Base-by-base conservation (phyloP, 805 yeast species). In the Starmerella cellae region DNA sequence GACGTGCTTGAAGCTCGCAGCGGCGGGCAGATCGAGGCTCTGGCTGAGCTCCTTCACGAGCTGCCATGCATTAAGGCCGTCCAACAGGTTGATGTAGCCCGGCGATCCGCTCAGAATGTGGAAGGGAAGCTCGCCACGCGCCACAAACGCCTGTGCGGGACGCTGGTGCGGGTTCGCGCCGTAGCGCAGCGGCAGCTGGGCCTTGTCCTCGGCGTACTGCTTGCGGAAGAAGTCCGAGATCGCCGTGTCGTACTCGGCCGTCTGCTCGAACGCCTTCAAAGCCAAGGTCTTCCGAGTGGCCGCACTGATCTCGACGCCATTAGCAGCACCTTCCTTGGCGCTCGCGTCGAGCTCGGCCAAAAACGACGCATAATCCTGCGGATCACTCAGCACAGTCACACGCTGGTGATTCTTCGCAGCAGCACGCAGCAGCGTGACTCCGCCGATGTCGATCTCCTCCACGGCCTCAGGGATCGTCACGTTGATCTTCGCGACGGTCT, bases 141-240 rank as follows among this genome's bases (percentile, higher is more conserved):
- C 63, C 44, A 91, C 94, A 60, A 66, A 91, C 41, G 97, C 95
- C 71, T 91, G 98, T 24, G 98, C 96, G 38, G 98, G 98, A 67
- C 84, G 91, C 71, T 91, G 98, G 66, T 91, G 97, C 47, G 98
- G 98, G 71, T 91, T 91, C 46, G 95, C 95, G 63, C 98, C 98
- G 65, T 91, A 91, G 70, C 98, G 79, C 58, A 91, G 74, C 23
- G 96, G 88, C 64, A 91, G 71, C 73, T 88, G 97, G 42, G 91
- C 74, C 37, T 67, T 69, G 61, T 78, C 81, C 68, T 88, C 97
- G 39, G 94, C 74, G 70, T 91, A 91, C 67, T 84, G 87, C 69
- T 85, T 91, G 71, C 98, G 79, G 77, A 91, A 91, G 64, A 84
- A 91, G 68, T 91, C 98, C 44, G 95, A 75, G 60, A 91, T 91